phyloP scores from a whole-genome alignment of 805 yeast genomes.

The Saccharomycopsis sp. region DNA sequence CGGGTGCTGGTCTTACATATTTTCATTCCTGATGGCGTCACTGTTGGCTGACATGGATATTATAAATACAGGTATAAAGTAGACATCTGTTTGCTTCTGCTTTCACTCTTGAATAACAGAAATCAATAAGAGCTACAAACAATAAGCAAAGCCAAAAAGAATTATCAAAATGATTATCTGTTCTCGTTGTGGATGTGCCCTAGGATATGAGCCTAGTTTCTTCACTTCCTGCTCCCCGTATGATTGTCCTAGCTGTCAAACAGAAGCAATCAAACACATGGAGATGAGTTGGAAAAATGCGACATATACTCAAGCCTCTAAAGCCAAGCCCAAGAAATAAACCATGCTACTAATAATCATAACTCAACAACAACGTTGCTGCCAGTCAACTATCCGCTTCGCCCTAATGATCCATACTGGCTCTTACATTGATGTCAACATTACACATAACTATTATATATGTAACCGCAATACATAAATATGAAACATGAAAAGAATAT shows the following conservation, averaged over 20 bases:
- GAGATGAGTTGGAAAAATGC: neutral
- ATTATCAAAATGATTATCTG: neutral
- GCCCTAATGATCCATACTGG: no score
- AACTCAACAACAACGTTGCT: no score
- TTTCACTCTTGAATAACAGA: no score
- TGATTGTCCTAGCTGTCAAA: neutral
- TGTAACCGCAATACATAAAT: neutral
- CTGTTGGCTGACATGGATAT: no score
- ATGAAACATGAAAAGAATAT: neutral
- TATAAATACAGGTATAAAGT: no score
- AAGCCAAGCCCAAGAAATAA: neutral
- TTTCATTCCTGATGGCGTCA: no score
- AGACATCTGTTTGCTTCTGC: no score
- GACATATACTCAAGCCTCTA: neutral
- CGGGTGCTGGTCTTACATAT: no score
- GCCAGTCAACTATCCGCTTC: no score
- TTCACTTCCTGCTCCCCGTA: neutral
- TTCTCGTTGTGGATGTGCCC: neutral
- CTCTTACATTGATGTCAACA: neutral
- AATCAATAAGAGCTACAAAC: no score
- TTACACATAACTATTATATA: neutral
- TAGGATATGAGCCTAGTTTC: neutral
- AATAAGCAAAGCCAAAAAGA: neutral
- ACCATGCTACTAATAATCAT: neutral
- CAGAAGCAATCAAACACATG: neutral